Evolutionary conservation across 2,329 filamentous ascomycete genomes (phyloP), one percentile per base, ranked within the genome.

Genomic region (Blastomyces silverae): DNA sequence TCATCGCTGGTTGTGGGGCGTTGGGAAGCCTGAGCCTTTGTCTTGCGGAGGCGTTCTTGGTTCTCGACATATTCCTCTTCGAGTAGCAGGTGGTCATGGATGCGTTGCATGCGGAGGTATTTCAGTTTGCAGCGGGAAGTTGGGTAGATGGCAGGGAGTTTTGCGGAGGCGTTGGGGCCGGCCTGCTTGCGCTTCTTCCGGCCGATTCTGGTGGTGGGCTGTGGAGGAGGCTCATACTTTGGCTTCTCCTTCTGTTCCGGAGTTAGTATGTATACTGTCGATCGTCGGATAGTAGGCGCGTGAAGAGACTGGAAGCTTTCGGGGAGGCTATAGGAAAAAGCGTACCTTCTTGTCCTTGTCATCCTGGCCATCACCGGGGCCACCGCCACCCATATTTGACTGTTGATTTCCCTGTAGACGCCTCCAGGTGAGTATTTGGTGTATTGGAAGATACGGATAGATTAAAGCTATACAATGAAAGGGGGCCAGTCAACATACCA

Each of bases 61-160:
- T 99, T 99, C 83, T 97, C 93, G 67, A 99, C 94, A 70, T 96
- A 99, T 79, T 99, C 94, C 77, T 99, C 94, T 78, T 99, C 94
- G 39, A 99, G 86, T 67, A 99, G 83, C 67, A 99, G 84, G 75
- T 99, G 94, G 76, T 99, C 94, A 82, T 99, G 95, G 72, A 97
- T 92, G 74, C 94, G 89, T 81, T 99, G 94, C 94, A 99, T 97
- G 73, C 94, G 91, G 66, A 99, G 86, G 69, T 97, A 91, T 72
- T 93, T 88, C 71, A 99, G 85, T 83, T 99, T 99, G 85, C 94
- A 99, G 83, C 94, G 88, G 71, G 93, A 94, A 61, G 92, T 97
- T 64, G 94, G 94, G 77, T 91, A 97, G 76, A 99, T 88, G 71
- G 91, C 87, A 39, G 94, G 94, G 34, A 99, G 88, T 81, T 99